Base-by-base conservation (phyloP, 106 monocot genomes). In the Posidonia australis region DNA sequence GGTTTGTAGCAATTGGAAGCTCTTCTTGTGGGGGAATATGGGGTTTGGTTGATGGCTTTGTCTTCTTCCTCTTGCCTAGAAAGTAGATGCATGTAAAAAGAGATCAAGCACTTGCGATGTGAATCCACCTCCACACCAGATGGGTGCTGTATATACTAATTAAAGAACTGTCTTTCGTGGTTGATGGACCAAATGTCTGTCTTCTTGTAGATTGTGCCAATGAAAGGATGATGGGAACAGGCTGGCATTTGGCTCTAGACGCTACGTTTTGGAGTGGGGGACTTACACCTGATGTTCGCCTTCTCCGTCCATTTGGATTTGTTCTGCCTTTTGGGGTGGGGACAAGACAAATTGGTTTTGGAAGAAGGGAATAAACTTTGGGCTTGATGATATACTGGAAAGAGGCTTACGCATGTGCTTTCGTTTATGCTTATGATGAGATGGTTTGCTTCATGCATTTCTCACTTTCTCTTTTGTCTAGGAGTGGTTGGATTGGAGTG, bases 1-100 rank as follows among this genome's bases (percentile, higher is more conserved):
- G 77, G 51, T 58, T 16, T 51, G 21, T 77, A 61, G 72, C 60
- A 17, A 19, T 77, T 77, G 77, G 60, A 66, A 25, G 29, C 13
- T 54, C 51, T 26, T 57, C 20, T 44, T 23, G 27, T 19, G 46
- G 11, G 57, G 44, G 66, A 65, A 77, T 65, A 65, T 60, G 51
- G 60, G 51, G 10, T 52, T 29, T 13, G 51, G 2, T 18, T 28
- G 28, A 32, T 32, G 14, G 14, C 17, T 32, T 60, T 21, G 62
- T 45, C 44, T 44, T 25, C 62, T 61, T 65, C 17, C 28, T 22
- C 49, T 65, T 51, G 22, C 60, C 14, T 60, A 18, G 60, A 17
- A 60, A 36, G 58, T n/a, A n/a, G n/a, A n/a, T n/a, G n/a, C n/a
- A n/a, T n/a, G n/a, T n/a, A n/a, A n/a, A n/a, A n/a, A n/a, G n/a